Evolutionary conservation across 208 protist genomes (phyloP), one percentile per base, ranked within the genome.

Genomic region (Borovskyia barvae): DNA sequence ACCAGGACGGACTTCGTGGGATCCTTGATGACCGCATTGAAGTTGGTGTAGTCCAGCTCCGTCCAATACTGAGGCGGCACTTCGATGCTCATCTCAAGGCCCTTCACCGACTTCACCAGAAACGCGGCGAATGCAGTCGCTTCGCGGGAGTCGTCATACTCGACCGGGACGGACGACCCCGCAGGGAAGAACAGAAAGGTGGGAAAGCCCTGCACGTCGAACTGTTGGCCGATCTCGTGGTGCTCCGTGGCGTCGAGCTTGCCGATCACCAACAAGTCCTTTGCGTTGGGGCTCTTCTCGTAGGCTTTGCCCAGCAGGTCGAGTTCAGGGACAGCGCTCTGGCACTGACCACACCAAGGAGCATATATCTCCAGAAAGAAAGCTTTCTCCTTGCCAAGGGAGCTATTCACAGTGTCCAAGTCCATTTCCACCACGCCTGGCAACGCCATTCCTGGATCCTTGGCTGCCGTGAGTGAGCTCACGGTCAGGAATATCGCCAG

Each of bases 301-400:
- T 71, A 68, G 33, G 89, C 75, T 22, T 64, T 53, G 24, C 64
- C 63, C 19, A 65, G 50, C 11, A 49, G 28, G n/a, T 52, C 49
- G 71, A 80, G 77, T 24, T 82, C 78, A 2, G 60, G 57, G 1
- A 64, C 78, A 54, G 91, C 53, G n/a, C 45, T 52, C 72, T 85
- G 87, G 77, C 85, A 91, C 66, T 92, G 71, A 3, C 75, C 71
- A 58, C 93, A 97, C 93, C 89, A 96, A 54, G 87, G 81, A 12
- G 90, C 85, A 62, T 96, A 97, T 50, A 97, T 96, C 80, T 96
- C 80, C 17, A 98, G 79, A 1, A 70, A 36, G 5, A 46, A 40
- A 0, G 63, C 50, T n/a, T 58, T 30, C 20, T 56, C 41, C 29
- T 60, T 65, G 51, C 81, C 65, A 37, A 96, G 82, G 26, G 82